Evolutionary conservation across 352 stramenopile species (phyloP), one percentile per base, ranked within the genome.

Genomic region (Globisporangium carolinianum): DNA sequence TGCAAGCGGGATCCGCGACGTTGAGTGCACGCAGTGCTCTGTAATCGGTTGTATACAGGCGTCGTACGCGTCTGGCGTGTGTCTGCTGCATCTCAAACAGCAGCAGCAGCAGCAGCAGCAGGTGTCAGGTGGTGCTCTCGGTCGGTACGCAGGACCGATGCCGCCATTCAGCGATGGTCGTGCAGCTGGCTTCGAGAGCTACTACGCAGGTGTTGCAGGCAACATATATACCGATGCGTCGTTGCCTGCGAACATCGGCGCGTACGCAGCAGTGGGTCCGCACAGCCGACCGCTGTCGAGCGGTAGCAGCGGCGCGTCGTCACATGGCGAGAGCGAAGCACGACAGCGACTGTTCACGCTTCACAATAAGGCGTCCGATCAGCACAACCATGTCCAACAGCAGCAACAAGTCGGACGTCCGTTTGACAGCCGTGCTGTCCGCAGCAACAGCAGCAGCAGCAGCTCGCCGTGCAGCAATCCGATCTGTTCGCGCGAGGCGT

Each of bases 401-500:
- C 42, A 47, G 42, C 42, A 47, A 17, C 11, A 32, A 32, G 24
- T 32, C 24, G 24, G 24, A 32, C 24, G 24, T 32, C 24, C 1
- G 24, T 32, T 32, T 32, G 24, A 32, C 24, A 32, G 24, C 24
- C 24, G 24, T 32, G 24, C 24, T 32, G 24, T 3, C 24, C 24
- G 24, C 24, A 32, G 24, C 24, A 32, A 32, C 24, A 32, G 64
- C 5, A 62, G 52, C 5, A 62, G 52, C 10, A 47, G 32, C 37
- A 45, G 41, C 5, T 46, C 53, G 17, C 17, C 58, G 35, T 89
- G 79, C 55, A 78, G 56, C 41, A 89, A 87, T 52, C 69, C 70
- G 39, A 86, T 84, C 24, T 89, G 79, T 55, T 62, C 67, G 39
- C 68, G 72, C 17, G 69, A 85, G 42, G 76, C 71, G 18, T 85